Base-by-base conservation (phyloP, 2,329 filamentous ascomycete genomes). In the Mycosphaerelloides madeirae region DNA sequence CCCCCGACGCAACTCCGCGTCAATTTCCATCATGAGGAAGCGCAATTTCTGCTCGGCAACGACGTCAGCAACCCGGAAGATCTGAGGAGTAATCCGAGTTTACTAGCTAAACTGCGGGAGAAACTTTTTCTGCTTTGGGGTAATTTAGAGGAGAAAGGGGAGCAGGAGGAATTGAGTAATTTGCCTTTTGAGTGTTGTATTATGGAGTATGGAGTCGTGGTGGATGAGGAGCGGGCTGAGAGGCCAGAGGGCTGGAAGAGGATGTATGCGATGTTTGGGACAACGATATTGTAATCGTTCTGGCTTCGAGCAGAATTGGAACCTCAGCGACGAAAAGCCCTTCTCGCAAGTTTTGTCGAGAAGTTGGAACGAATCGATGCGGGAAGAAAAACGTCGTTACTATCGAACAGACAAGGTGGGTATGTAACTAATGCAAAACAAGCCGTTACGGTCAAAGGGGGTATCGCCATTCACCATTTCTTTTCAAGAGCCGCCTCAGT, bases 121-220 rank as follows among this genome's bases (percentile, higher is more conserved):
- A 82, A 78, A 55, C 71, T 96, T 43, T 91, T 84, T 61, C 69
- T 80, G 29, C 72, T 96, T 1, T 97, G 91, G 90, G 91, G 91
- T 1, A 79, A 95, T 49, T 71, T 96, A 1, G 82, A 90, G 60
- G 87, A 95, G 61, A 52, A 43, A 14, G 41, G 43, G 19, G 48
- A 29, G 4, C 41, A 46, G 3, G 42, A 51, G 7, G 41, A 9
- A 15, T 8, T 53, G 25, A 59, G 51, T 28, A 73, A 71, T 44
- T 57, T 57, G 29, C 61, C 71, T 0, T 76, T 76, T 44, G 69
- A 73, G 29, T 71, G 68, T 53, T 69, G 64, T 42, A 57, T 74
- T 5, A 49, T 62, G 43, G 71, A 74, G 46, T 69, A 69, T 50
- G 70, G 68, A n/a, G 56, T 63, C 2, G 53, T 64, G 15, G 48